phyloP scores from a whole-genome alignment of 768 basidiomycete species.

The Pleurotus giganteus region DNA sequence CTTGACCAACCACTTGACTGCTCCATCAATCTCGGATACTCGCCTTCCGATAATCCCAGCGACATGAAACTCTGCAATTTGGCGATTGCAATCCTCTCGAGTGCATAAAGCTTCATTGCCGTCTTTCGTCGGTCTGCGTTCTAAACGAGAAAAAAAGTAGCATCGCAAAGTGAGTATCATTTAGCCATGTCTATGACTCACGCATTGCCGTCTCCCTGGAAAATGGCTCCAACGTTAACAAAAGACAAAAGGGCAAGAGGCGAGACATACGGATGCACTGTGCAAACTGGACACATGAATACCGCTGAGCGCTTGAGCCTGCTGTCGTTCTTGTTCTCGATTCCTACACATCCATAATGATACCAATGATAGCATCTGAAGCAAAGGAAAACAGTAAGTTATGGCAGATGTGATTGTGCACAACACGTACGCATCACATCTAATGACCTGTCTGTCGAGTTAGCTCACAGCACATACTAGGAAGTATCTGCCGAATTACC shows the following conservation, averaged over 20 bases:
- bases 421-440: slow-evolving; percentile 20
- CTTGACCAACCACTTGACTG: slow-evolving; percentile 34
- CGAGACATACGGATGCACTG: slow-evolving; percentile 25
- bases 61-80: slow-evolving; percentile 27
- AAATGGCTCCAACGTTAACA: background rate
- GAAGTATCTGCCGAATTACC: slow-evolving; percentile 19
- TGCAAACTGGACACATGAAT: slow-evolving; percentile 45
- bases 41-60: slow-evolving; percentile 32
- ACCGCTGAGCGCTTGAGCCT: slow-evolving; percentile 26
- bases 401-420: background rate
- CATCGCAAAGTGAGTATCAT: background rate
- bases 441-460: slow-evolving; percentile 23
- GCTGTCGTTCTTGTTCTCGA: slow-evolving; percentile 29
- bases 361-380: slow-evolving; percentile 37
- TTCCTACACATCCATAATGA: slow-evolving; percentile 50
- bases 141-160: background rate
- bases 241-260: background rate
- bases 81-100: slow-evolving; percentile 26
- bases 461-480: background rate
- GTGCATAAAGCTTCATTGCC: slow-evolving; percentile 17
- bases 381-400: slow-evolving; percentile 12
- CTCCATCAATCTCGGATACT: slow-evolving; percentile 5
- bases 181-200: background rate
- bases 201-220: slow-evolving; percentile 15
- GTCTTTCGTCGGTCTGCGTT: slow-evolving; percentile 4